Conservation (phyloP, 352 stramenopile genomes). For the Globisporangium canariense region DNA sequence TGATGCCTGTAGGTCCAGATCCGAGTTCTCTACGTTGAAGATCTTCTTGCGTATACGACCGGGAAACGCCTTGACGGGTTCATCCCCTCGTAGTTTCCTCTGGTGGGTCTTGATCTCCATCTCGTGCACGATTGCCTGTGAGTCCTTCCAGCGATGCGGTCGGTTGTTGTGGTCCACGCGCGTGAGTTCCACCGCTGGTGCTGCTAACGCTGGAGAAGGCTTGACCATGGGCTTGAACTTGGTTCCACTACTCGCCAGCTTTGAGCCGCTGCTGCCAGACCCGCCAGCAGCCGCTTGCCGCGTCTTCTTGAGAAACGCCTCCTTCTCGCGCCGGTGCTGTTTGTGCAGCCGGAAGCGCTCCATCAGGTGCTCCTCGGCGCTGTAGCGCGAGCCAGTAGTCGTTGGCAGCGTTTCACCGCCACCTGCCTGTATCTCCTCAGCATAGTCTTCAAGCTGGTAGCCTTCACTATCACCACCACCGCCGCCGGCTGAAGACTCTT, state of each 20-base stretch:
- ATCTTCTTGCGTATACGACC: constrained; percentile 51
- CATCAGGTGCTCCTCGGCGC: constrained; percentile 53
- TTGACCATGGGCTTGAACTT: constrained; percentile 1
- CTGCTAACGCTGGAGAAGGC: neutral
- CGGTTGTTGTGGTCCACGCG: constrained; percentile 86
- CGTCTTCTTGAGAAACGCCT: constrained; percentile 55
- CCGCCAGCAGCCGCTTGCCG: constrained; percentile 34
- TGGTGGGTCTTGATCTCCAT: constrained; percentile 58
- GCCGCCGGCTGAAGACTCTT: neutral
- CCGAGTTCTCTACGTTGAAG: constrained; percentile 25
- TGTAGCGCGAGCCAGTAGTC: neutral
- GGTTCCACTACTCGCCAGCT: constrained; percentile 7
- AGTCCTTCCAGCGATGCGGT: constrained; percentile 84
- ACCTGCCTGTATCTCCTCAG: neutral
- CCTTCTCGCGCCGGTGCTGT: constrained; percentile 65
- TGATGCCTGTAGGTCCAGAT: neutral
- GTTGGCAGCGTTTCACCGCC: neutral
- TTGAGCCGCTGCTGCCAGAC: constrained; percentile 14
- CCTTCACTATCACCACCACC: neutral
- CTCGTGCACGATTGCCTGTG: constrained; percentile 56
- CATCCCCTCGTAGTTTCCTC: constrained; percentile 43
- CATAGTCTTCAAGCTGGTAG: neutral
- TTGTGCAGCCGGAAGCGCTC: constrained; percentile 79
- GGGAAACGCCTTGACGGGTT: constrained; percentile 57
- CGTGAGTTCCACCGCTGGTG: constrained; percentile 35